phyloP scores from a whole-genome alignment of 2,329 filamentous ascomycete genomes.

The Sordariomycetes sp. region DNA sequence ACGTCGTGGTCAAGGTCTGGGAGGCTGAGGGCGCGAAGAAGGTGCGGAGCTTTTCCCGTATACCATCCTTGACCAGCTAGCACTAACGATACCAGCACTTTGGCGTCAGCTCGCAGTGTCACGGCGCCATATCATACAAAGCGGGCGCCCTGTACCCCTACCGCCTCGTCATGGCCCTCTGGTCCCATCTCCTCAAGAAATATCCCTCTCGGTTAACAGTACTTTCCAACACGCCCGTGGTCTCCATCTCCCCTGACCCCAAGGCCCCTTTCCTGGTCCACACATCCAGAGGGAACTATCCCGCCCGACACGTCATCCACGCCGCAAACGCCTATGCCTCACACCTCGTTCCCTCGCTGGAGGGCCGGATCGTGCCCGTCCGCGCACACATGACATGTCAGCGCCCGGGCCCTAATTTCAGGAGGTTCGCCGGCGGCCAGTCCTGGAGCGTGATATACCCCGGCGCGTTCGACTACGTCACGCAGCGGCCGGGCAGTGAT shows the following conservation, averaged over 20 bases:
- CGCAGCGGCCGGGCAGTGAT: slow-evolving; percentile 26
- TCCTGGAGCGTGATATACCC: slow-evolving; percentile 41
- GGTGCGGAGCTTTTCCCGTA: slow-evolving; percentile 9
- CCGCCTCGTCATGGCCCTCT: slow-evolving; percentile 33
- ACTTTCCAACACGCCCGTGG: slow-evolving; percentile 23
- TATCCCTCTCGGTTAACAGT: slow-evolving; percentile 23
- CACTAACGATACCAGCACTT: slow-evolving; percentile 17
- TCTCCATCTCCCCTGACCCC: slow-evolving; percentile 12
- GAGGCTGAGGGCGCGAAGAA: slow-evolving; percentile 19
- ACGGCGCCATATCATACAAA: slow-evolving; percentile 30
- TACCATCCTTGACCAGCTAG: not conserved
- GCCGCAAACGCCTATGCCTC: slow-evolving; percentile 44
- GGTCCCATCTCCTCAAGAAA: slow-evolving; percentile 25
- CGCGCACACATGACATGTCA: slow-evolving; percentile 41
- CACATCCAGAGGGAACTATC: slow-evolving; percentile 32
- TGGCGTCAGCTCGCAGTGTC: slow-evolving; percentile 19
- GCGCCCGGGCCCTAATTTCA: slow-evolving; percentile 23
- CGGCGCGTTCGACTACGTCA: slow-evolving; percentile 39
- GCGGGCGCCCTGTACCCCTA: slow-evolving; percentile 42
- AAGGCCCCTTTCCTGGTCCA: slow-evolving; percentile 26
- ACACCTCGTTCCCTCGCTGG: slow-evolving; percentile 38
- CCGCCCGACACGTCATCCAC: slow-evolving; percentile 40
- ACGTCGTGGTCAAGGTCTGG: slow-evolving; percentile 23
- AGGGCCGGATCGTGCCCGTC: slow-evolving; percentile 30
- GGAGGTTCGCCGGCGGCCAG: slow-evolving; percentile 18